Percentiles rank a stretch among this genome's conserved stretches.
phyloP scores from a whole-genome alignment of 2,329 filamentous ascomycete species.

The Sclerotiophoma versabilis region DNA sequence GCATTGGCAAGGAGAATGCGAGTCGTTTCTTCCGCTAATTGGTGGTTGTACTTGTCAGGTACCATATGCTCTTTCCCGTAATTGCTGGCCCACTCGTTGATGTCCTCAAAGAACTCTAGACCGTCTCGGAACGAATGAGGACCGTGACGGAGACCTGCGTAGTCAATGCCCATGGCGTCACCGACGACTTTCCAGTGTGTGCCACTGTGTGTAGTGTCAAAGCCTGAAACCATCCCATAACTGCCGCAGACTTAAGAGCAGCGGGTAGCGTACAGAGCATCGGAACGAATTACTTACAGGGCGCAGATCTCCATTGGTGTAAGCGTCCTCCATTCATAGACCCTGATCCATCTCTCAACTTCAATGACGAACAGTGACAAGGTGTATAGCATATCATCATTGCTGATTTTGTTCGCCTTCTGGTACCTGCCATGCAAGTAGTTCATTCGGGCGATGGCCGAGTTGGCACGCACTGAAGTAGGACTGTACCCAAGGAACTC shows the following conservation, averaged over 20 bases:
- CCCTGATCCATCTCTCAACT: conserved; percentile 67
- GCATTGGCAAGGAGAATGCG: conserved; percentile 67
- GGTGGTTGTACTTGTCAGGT: conserved; percentile 46
- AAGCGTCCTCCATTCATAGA: conserved; percentile 74
- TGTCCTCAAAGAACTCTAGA: conserved; percentile 60
- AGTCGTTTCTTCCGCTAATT: conserved; percentile 65
- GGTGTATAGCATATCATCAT: conserved; percentile 71
- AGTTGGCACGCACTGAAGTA: conserved; percentile 43
- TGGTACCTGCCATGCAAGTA: conserved; percentile 67
- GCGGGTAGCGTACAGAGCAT: too few relatives aligned
- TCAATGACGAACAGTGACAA: conserved; percentile 70
- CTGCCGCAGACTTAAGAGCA: background rate
- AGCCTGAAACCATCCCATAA: background rate
- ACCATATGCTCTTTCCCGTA: conserved; percentile 70
- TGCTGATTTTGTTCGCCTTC: conserved; percentile 64
- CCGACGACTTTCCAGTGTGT: conserved; percentile 76
- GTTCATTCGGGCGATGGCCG: conserved; percentile 68
- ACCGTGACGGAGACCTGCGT: conserved; percentile 53
- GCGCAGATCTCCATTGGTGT: conserved; percentile 73
- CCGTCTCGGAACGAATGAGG: conserved; percentile 55
- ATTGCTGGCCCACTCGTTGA: conserved; percentile 57
- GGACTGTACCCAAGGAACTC: conserved; percentile 41
- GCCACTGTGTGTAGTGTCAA: conserved; percentile 44
- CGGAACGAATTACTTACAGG: conserved; percentile 41
- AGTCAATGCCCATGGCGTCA: conserved; percentile 71